Evolutionary conservation across 2,329 filamentous ascomycete genomes (phyloP).

Genomic region (Colletotrichum caudatum): DNA sequence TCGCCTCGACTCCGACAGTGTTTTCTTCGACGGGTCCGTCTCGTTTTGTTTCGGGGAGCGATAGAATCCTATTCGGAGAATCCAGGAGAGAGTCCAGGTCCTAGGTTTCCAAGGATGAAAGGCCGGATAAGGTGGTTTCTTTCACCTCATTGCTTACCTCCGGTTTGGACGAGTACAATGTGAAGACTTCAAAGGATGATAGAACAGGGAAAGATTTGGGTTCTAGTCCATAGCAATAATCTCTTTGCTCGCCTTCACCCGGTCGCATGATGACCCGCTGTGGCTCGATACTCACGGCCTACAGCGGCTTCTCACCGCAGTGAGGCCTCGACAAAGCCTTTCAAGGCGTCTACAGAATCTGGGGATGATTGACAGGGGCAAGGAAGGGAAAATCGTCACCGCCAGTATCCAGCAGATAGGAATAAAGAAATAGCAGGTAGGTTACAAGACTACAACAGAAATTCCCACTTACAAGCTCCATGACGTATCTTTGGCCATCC

Average conservation of each 20-base stretch:
- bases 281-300: neutral
- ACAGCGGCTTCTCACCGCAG: neutral
- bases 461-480: slow-evolving; percentile 54
- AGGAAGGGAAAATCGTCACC: neutral
- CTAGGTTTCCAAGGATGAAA: too few relatives aligned
- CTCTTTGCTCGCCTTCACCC: slow-evolving; percentile 8
- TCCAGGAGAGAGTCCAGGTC: neutral
- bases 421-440: neutral
- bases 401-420: neutral
- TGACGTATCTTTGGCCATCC: slow-evolving; percentile 52
- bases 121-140: neutral
- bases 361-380: neutral
- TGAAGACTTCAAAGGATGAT: neutral
- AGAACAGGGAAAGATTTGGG: neutral
- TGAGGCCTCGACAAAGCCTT: neutral
- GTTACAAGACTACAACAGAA: neutral
- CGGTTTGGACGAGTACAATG: neutral
- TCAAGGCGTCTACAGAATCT: neutral
- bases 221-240: neutral
- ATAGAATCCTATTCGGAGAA: neutral
- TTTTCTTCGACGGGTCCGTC: neutral
- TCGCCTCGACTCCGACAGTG: neutral
- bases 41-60: slow-evolving; percentile 5
- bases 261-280: slow-evolving; percentile 2
- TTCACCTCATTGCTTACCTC: neutral